Evolutionary conservation across 1,284 basidiomycete genomes (phyloP), one percentile per base, ranked within the genome.

Genomic region (Trametes sp.): DNA sequence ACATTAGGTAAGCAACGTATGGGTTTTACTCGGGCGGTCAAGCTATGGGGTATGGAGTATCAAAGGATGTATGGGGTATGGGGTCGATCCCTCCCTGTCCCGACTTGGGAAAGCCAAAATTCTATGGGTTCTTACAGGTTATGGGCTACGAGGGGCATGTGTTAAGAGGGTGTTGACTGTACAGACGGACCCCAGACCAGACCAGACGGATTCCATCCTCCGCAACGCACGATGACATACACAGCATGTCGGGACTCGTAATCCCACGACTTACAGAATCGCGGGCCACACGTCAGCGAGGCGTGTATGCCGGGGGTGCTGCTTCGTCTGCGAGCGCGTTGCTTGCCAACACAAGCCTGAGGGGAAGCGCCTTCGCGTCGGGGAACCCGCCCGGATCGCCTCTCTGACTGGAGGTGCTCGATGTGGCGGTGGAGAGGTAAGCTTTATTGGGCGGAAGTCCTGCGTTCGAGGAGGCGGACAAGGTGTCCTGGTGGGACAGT

Each of bases 31-130:
- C 7, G 13, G 35, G 24, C 24, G 24, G 4, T 5, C 6, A 6
- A 5, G 31, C 31, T 53, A 53, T 53, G 51, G 51, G 51, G n/a
- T 53, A 53, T 53, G 51, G 21, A 36, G 23, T 53, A 53, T 41
- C 14, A 36, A 7, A 53, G 51, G 51, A n/a, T 41, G 19, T 16
- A 38, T 38, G 36, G 36, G 36, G 36, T 53, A 38, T 51, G 31
- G 31, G 50, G 33, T 38, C 33, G 31, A 23, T 36, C 29, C 33
- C 51, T 24, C 51, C 33, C 51, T 53, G 10, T 41, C 35, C 51
- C 51, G 42, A 53, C 51, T 53, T 36, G 36, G 36, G 51, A 36
- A 53, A 24, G 51, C 51, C 51, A 19, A 53, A 41, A 41, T 28
- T 16, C 23, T 28, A 53, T 53, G 51, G 51, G 51, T 38, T 53